Evolutionary conservation across 495 filamentous ascomycete genomes (phyloP).

Genomic region (Tuber borchii): DNA sequence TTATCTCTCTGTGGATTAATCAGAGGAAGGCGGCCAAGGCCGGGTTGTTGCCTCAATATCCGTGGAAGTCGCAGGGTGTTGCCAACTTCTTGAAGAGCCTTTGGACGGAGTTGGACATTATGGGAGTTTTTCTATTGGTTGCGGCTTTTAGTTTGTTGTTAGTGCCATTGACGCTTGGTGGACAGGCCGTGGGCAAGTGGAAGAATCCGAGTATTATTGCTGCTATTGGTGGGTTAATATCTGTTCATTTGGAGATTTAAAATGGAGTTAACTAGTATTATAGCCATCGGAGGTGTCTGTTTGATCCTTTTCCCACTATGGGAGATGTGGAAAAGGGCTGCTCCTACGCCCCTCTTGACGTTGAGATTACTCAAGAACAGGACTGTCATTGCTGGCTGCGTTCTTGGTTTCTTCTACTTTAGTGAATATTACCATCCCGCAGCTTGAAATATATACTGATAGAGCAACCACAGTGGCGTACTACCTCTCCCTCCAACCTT

Average conservation of each 20-base stretch:
- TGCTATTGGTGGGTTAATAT: constrained; percentile 23
- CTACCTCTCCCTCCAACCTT: constrained; percentile 60
- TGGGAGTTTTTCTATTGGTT: constrained; percentile 53
- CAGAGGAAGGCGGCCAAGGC: constrained; percentile 52
- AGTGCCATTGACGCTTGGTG: constrained; percentile 55
- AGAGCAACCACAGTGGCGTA: constrained; percentile 48
- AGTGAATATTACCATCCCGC: constrained; percentile 25
- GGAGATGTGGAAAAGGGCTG: constrained; percentile 53
- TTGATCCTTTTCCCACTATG: constrained; percentile 55
- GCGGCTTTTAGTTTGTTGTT: constrained; percentile 55
- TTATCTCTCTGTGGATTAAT: constrained; percentile 51
- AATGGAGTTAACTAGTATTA: too few species aligned
- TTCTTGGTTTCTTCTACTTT: constrained; percentile 58
- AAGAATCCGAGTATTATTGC: constrained; percentile 52
- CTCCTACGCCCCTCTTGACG: constrained; percentile 55
- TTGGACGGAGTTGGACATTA: constrained; percentile 54
- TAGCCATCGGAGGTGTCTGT: constrained; percentile 52
- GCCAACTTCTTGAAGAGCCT: constrained; percentile 45
- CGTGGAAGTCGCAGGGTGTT: constrained; percentile 43
- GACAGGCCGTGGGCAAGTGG: constrained; percentile 50
- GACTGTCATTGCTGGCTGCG: constrained; percentile 56
- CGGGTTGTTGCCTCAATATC: constrained; percentile 48
- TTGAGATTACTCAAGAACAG: constrained; percentile 56
- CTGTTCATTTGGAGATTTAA: not conserved
- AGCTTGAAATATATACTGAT: constrained; percentile 39